Percentiles rank a stretch among this genome's conserved stretches.
Evolutionary conservation across 176 grass and related monocot species (phyloP).

Genomic region (Avena insularis): DNA sequence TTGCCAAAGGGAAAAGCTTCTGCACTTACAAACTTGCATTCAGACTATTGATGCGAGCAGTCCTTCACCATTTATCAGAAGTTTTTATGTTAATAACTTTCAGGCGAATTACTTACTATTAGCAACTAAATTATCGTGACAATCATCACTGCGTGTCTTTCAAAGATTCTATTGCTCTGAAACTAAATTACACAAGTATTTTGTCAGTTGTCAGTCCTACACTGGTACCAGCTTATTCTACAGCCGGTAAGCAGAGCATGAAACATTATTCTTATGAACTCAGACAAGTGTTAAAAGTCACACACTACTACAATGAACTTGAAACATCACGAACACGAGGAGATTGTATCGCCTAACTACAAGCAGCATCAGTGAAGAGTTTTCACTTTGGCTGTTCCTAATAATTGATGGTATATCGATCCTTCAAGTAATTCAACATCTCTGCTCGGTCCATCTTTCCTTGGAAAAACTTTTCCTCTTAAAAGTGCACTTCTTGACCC

Average conservation of each 20-base stretch:
- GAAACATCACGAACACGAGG: constrained; percentile 22
- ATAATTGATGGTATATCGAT: constrained; percentile 18
- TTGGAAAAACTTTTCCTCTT: background rate
- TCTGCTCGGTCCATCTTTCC: background rate
- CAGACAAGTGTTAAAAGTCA: background rate
- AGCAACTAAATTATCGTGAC: background rate
- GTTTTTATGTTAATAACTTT: too few relatives aligned
- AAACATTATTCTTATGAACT: constrained; percentile 35
- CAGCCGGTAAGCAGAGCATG: background rate
- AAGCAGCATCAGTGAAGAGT: constrained; percentile 27
- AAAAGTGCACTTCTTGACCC: constrained; percentile 7
- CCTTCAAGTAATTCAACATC: constrained; percentile 27
- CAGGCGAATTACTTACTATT: too few relatives aligned
- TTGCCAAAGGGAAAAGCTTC: background rate
- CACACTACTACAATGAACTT: constrained; percentile 16
- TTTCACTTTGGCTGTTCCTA: constrained; percentile 25
- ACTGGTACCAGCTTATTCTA: constrained; percentile 12
- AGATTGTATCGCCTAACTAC: constrained; percentile 22
- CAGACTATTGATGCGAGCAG: background rate
- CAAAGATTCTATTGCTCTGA: constrained; percentile 10
- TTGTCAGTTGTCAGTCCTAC: constrained; percentile 3
- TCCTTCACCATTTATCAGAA: background rate
- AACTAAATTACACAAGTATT: constrained; percentile 14
- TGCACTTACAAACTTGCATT: background rate
- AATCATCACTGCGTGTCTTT: background rate